Conservation (phyloP, 2,329 filamentous ascomycete genomes). For the Ramularia endophylla region DNA sequence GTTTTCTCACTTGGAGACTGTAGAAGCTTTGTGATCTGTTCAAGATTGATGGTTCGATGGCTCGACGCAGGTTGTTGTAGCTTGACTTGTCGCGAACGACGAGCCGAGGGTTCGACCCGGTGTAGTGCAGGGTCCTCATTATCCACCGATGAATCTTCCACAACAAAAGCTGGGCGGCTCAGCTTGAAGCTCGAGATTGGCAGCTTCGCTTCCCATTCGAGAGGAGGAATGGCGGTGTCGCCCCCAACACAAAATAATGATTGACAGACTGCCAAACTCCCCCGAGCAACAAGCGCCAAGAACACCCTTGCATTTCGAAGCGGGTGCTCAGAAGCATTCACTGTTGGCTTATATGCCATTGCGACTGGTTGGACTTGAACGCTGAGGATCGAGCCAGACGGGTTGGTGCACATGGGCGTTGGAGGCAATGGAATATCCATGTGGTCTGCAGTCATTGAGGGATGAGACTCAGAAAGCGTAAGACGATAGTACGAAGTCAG, state of each 20-base stretch:
- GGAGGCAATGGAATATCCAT: background rate
- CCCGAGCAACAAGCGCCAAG: background rate
- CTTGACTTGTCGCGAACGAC: constrained; percentile 1
- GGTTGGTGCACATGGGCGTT: background rate
- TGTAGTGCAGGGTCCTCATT: background rate
- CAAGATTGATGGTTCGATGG: constrained; percentile 1
- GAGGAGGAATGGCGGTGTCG: background rate
- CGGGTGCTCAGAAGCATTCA: background rate
- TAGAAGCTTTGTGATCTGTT: background rate
- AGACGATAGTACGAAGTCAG: background rate
- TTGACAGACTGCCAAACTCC: background rate
- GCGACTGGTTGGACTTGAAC: background rate
- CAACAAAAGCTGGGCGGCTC: background rate
- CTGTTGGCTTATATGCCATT: no score
- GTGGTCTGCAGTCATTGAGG: background rate
- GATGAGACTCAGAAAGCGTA: background rate
- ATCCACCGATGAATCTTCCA: background rate
- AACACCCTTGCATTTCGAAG: background rate
- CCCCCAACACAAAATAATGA: background rate
- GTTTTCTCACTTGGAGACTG: background rate
- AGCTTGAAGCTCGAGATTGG: background rate
- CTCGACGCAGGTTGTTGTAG: background rate
- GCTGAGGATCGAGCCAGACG: no score
- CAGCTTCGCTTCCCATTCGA: background rate
- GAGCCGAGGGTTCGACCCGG: background rate